Conservation (phyloP, 1,139 yeast genomes). For the Zygotorulaspora mrakii region DNA sequence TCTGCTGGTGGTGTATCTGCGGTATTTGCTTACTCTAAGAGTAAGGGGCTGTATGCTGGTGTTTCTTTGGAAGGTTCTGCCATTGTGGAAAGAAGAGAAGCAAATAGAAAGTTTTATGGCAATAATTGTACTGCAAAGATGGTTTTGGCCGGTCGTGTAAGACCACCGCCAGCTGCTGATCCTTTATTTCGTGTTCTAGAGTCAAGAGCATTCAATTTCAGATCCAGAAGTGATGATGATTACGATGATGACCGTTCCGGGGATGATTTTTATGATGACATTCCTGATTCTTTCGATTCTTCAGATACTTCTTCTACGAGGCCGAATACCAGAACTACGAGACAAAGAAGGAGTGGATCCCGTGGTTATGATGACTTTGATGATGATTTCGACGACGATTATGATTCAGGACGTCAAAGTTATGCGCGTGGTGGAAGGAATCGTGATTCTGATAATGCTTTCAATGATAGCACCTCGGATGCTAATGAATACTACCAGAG, state of each 20-base stretch:
- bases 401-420: conserved; percentile 19
- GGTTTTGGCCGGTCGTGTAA: conserved; percentile 80
- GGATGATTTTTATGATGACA: conserved; percentile 37
- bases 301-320: conserved; percentile 27
- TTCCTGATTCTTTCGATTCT: conserved; percentile 35
- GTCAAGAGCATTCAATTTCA: conserved; percentile 74
- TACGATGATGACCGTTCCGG: conserved; percentile 44
- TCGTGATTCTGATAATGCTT: conserved; percentile 18
- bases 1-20: conserved; percentile 86
- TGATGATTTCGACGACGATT: conserved; percentile 31
- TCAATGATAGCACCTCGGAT: conserved; percentile 36
- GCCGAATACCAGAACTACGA: conserved; percentile 31
- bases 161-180: conserved; percentile 92
- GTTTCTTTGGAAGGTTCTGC: conserved; percentile 96
- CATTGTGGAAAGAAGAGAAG: conserved; percentile 91
- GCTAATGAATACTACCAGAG: conserved; percentile 37
- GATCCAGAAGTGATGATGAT: conserved; percentile 53
- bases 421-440: conserved; percentile 15
- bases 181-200: conserved; percentile 82
- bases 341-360: conserved; percentile 34
- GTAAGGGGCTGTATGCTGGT: conserved; percentile 96
- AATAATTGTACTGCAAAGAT: conserved; percentile 77
- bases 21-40: conserved; percentile 87
- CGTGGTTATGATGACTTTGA: conserved; percentile 42
- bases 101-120: conserved; percentile 93